These are phyloP conservation scores for Rhamnella rubrinervis DNA, from an alignment of 331 rosid genomes.

Conservation along the genomic window DNA sequence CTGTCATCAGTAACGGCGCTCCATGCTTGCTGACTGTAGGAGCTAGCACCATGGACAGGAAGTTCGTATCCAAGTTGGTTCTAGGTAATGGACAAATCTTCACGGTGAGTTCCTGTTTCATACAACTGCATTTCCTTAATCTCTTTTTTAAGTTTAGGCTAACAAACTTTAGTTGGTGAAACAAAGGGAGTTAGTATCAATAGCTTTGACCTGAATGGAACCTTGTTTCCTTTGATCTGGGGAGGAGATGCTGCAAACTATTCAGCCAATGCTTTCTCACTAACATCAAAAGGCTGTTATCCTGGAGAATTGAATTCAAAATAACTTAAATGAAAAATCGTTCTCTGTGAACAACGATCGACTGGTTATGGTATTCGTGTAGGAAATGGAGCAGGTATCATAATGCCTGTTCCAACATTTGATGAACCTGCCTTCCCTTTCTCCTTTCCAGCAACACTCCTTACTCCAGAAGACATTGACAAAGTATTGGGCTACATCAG, in stretches of 20 bases:
- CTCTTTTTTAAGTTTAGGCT: background rate
- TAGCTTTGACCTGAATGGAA: conserved; percentile 12
- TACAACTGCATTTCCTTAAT: background rate
- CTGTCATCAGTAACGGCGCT: background rate
- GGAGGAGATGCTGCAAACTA: conserved; percentile 37
- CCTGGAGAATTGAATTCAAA: background rate
- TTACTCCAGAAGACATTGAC: conserved; percentile 2
- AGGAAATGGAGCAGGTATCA: conserved; percentile 7
- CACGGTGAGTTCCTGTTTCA: conserved; percentile 5
- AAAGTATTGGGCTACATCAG: conserved; percentile 16
- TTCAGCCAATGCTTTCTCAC: conserved; percentile 4
- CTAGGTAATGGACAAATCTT: conserved; percentile 25
- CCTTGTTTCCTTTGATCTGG: conserved; percentile 19
- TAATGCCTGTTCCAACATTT: conserved; percentile 12
- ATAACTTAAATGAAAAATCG: conserved; percentile 15
- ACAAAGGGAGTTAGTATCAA: conserved; percentile 19
- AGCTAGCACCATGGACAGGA: conserved; percentile 23
- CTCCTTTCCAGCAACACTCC: conserved; percentile 12
- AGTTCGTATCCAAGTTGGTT: conserved; percentile 8
- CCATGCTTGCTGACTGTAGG: conserved; percentile 25
- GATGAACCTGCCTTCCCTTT: background rate
- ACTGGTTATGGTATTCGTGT: conserved; percentile 1
- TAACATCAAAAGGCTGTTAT: conserved; percentile 5
- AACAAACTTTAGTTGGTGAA: background rate
- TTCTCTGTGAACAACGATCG: conserved; percentile 8